Conservation (phyloP, 164 flowering plant genomes). For the Vitis amurensis region DNA sequence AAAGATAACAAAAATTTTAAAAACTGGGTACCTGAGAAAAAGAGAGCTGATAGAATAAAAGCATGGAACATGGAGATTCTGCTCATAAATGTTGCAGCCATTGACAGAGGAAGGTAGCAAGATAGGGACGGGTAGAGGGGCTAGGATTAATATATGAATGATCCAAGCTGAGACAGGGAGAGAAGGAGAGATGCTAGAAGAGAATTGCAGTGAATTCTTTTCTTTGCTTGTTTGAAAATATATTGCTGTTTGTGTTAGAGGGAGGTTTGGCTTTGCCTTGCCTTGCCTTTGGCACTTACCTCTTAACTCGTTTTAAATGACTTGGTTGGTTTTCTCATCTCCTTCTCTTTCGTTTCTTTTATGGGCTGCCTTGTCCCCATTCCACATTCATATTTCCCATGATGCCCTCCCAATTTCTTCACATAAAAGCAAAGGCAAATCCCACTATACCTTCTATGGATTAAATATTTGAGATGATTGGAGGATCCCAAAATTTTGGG, state of each 20-base stretch:
- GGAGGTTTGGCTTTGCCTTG: constrained; percentile 28
- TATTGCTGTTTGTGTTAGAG: constrained; percentile 4
- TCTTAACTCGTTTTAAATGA: constrained; percentile 21
- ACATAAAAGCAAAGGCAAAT: constrained; percentile 22
- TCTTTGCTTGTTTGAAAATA: constrained; percentile 41
- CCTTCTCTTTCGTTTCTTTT: neutral
- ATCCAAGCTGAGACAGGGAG: neutral
- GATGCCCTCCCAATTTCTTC: constrained; percentile 32
- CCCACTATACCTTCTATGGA: constrained; percentile 5
- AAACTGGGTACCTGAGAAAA: constrained; percentile 41
- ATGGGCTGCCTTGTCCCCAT: constrained; percentile 16
- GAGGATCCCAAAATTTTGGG: constrained; percentile 2
- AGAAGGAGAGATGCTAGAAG: constrained; percentile 4
- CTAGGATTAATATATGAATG: neutral
- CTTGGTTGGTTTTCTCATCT: neutral
- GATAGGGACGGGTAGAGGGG: constrained; percentile 11
- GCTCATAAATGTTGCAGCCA: constrained; percentile 32
- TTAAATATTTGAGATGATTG: neutral
- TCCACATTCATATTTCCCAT: constrained; percentile 7
- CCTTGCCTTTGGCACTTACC: constrained; percentile 23
- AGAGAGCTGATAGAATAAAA: constrained; percentile 32
- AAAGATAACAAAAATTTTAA: neutral
- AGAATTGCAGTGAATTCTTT: constrained; percentile 33
- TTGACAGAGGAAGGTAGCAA: constrained; percentile 5
- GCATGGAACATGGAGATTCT: constrained; percentile 22